Percentiles rank a stretch among this genome's conserved stretches.
These are phyloP conservation scores for Monosporozyma aquatica DNA, from an alignment of 805 yeast species.

Conservation along the genomic window DNA sequence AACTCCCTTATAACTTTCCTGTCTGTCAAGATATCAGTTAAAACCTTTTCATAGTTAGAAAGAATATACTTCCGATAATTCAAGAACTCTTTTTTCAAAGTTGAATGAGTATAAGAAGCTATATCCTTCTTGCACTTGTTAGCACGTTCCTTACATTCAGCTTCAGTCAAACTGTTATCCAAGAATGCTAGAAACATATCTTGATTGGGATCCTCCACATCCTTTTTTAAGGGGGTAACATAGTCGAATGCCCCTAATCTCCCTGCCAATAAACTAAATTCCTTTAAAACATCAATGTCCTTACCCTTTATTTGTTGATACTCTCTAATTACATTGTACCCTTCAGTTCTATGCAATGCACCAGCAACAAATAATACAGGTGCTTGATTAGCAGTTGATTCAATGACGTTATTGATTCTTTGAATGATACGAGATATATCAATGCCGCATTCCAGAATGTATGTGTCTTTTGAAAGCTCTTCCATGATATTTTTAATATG, in stretches of 20 bases:
- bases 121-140: background rate
- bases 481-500: background rate
- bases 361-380: background rate
- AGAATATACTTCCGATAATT: background rate
- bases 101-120: background rate
- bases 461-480: background rate
- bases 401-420: background rate
- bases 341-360: background rate
- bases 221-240: background rate
- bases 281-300: background rate
- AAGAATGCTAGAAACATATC: background rate
- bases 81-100: background rate
- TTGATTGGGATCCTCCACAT: background rate
- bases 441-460: background rate
- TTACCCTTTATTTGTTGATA: background rate
- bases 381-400: background rate
- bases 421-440: background rate
- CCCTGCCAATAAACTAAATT: background rate
- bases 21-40: background rate
- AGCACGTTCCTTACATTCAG: background rate
- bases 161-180: background rate
- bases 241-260: background rate
- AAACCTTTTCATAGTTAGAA: background rate
- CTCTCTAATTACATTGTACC: background rate
- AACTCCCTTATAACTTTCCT: background rate